phyloP scores from a whole-genome alignment of 2,329 filamentous ascomycete genomes.

The Zopfia rhizophila region DNA sequence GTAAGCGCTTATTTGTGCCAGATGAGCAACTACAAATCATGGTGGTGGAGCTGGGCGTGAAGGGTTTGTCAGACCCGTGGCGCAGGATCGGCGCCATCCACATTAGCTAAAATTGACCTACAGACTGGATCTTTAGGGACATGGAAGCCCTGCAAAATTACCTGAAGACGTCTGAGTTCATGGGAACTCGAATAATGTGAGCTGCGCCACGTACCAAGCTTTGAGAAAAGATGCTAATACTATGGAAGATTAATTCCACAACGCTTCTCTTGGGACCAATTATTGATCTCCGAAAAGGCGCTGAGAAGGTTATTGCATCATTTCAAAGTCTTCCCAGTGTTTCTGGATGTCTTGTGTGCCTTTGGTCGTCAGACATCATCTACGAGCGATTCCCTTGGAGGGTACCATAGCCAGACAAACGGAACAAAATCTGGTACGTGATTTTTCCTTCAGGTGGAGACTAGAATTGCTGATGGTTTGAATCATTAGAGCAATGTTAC shows the following conservation, averaged over 20 bases:
- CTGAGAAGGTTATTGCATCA: slow-evolving; percentile 9
- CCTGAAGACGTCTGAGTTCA: slow-evolving; percentile 7
- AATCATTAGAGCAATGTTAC: slow-evolving; percentile 13
- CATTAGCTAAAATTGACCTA: background rate
- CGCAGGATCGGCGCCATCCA: background rate
- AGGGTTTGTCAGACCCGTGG: background rate
- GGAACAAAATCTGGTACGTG: slow-evolving; percentile 7
- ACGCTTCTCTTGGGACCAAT: slow-evolving; percentile 11
- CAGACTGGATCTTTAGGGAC: slow-evolving; percentile 11
- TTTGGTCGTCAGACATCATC: slow-evolving; percentile 14
- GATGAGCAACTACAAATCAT: slow-evolving; percentile 15
- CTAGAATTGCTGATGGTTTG: background rate
- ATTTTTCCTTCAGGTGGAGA: too few species aligned
- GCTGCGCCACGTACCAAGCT: background rate
- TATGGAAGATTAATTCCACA: slow-evolving; percentile 12
- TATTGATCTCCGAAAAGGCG: slow-evolving; percentile 13
- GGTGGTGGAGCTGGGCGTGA: slow-evolving; percentile 8
- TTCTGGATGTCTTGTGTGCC: slow-evolving; percentile 17
- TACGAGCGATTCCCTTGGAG: slow-evolving; percentile 16
- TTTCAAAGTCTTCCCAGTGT: slow-evolving; percentile 17
- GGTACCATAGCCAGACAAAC: slow-evolving; percentile 3
- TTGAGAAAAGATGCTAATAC: background rate
- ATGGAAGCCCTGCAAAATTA: slow-evolving; percentile 6
- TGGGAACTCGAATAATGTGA: slow-evolving; percentile 17
- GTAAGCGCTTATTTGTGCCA: slow-evolving; percentile 10